Evolutionary conservation across 805 yeast genomes (phyloP).

Genomic region (Zygosaccharomyces siamensis): DNA sequence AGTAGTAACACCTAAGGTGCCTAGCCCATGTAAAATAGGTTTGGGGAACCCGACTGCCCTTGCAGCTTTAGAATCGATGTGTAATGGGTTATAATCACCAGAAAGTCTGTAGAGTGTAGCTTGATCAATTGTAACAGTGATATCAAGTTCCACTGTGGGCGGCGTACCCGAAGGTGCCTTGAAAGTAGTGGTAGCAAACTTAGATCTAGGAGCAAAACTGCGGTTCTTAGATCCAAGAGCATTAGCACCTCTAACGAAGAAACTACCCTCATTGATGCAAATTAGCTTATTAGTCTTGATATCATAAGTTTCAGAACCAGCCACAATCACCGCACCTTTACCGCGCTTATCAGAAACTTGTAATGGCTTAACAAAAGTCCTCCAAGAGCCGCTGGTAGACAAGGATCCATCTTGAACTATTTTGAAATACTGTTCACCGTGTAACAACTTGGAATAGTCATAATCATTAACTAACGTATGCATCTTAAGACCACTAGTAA

Average conservation of each 20-base stretch:
- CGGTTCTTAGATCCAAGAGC: constrained; percentile 49
- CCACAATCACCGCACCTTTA: constrained; percentile 72
- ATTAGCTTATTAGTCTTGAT: constrained; percentile 60
- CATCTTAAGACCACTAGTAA: constrained; percentile 52
- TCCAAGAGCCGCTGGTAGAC: constrained; percentile 62
- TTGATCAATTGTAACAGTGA: constrained; percentile 60
- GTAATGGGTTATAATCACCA: constrained; percentile 94
- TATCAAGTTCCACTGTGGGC: constrained; percentile 63
- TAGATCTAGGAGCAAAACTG: constrained; percentile 43
- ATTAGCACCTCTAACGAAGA: constrained; percentile 70
- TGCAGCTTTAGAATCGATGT: constrained; percentile 89
- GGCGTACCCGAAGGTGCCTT: constrained; percentile 49
- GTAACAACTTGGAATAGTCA: constrained; percentile 83
- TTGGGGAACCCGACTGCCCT: constrained; percentile 75
- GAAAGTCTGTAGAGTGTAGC: constrained; percentile 88
- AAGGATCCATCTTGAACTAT: constrained; percentile 63
- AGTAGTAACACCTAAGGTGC: constrained; percentile 77
- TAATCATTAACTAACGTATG: constrained; percentile 66
- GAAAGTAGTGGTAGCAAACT: constrained; percentile 61
- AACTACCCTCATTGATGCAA: constrained; percentile 78
- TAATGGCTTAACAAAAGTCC: constrained; percentile 61
- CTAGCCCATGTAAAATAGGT: constrained; percentile 92
- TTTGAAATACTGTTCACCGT: constrained; percentile 91
- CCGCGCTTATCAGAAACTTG: constrained; percentile 80
- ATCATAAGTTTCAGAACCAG: constrained; percentile 67